Conservation (phyloP, 148 eudicot species). For the Rhododendron griersonianum region DNA sequence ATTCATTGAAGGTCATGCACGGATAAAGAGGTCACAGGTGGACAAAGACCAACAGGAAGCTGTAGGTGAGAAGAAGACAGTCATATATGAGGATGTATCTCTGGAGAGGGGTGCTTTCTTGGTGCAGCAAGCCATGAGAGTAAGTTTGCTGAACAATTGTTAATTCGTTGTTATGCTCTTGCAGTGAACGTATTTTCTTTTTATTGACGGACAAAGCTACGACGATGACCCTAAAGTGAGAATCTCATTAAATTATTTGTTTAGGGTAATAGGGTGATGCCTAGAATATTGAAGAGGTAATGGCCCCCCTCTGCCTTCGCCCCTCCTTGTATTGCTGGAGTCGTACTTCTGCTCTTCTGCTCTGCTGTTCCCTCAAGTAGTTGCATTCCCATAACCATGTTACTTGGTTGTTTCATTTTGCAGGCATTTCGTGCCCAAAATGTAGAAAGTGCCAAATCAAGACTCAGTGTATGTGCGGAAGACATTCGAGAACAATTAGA, state of each 20-base stretch:
- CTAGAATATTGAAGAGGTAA: not conserved
- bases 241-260: not conserved
- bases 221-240: not conserved
- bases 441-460: constrained; percentile 93
- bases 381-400: not conserved
- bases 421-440: constrained; percentile 94
- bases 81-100: constrained; percentile 94
- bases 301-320: not conserved
- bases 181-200: not conserved
- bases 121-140: constrained; percentile 99
- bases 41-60: constrained; percentile 45
- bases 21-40: constrained; percentile 77
- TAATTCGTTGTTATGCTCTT: not conserved
- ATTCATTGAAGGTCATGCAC: constrained; percentile 96
- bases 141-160: constrained; percentile 24
- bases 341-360: constrained; percentile 6
- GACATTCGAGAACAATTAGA: constrained; percentile 82
- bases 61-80: constrained; percentile 58
- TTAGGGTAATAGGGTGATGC: not conserved
- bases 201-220: not conserved
- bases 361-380: not conserved
- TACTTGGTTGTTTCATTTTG: constrained; percentile 15
- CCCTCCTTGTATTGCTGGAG: not conserved
- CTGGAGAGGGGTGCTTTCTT: constrained; percentile 89
- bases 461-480: constrained; percentile 71